Evolutionary conservation across 495 filamentous ascomycete species (phyloP), one percentile per base, ranked within the genome.

Genomic region (Glonium stellatum): DNA sequence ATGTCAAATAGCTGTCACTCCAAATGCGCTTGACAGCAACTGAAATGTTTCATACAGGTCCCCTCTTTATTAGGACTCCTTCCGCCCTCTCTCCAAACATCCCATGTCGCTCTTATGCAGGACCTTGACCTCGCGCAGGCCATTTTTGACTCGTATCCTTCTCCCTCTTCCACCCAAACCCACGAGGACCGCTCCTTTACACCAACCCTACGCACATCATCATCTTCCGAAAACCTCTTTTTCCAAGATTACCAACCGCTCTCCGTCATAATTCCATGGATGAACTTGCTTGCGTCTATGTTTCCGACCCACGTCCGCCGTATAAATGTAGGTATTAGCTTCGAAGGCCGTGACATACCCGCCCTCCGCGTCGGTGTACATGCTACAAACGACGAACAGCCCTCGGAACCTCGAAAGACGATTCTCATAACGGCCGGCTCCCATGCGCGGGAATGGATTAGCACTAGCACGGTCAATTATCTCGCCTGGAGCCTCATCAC

Each of bases 381-480:
- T 47, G 70, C 77, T 5, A 76, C 74, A 54, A 68, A 79, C 15
- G 55, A 73, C 11, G 66, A 77, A 5, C 59, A 76, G 9, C 64
- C 71, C 0, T 66, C 71, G 0, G 59, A 60, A 3, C 80, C 79
- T 0, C 79, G 87, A 23, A 89, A 91, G 69, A 92, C 88, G 1
- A 84, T 98, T 54, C 77, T 97, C 42, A 77, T 98, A 11, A 82
- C 84, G 0, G 93, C 91, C 34, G 93, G 92, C 22, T 80, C 85
- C 51, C 93, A 98, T 71, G 92, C 90, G 1, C 81, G 93, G 9
- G 93, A 98, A 76, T 98, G 93, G 93, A 93, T 98, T 61, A 90
- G 89, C 49, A 92, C 88, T 1, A 92, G 85, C 66, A 92, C 91
- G 0, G 90, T 95, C n/a, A 91, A 81, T 52, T 97, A 95, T 67